These are phyloP conservation scores for Tausonia pullulans DNA, from an alignment of 1,284 basidiomycete species.

Conservation along the genomic window DNA sequence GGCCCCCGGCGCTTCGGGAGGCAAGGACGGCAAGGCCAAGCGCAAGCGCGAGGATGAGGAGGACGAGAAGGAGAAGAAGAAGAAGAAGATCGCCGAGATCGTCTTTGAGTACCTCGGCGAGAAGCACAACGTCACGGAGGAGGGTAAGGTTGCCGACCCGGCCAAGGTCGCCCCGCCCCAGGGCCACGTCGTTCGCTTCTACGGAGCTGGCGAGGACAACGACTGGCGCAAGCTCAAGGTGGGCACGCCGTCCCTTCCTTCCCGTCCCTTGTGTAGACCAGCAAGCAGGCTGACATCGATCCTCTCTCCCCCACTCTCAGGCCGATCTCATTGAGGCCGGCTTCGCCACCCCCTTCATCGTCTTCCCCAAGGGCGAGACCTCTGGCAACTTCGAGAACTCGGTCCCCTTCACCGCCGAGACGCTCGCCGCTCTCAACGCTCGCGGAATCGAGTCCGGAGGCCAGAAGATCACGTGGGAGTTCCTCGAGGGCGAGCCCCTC, in stretches of 20 bases:
- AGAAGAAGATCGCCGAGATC: conserved; percentile 35
- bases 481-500: conserved; percentile 45
- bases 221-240: conserved; percentile 43
- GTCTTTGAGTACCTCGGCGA: conserved; percentile 33
- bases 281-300: not conserved
- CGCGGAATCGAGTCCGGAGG: conserved; percentile 36
- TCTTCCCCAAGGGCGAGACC: conserved; percentile 32
- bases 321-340: conserved; percentile 21
- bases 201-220: conserved; percentile 29
- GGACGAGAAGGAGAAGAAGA: conserved; percentile 30
- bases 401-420: conserved; percentile 37
- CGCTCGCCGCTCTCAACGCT: conserved; percentile 35
- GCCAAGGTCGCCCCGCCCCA: conserved; percentile 34
- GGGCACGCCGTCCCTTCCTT: conserved; percentile 21
- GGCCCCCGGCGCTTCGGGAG: conserved; percentile 7
- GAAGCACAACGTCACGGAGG: conserved; percentile 52
- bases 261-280: not conserved
- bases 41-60: conserved; percentile 30
- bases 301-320: conserved; percentile 12
- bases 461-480: conserved; percentile 29
- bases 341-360: conserved; percentile 28
- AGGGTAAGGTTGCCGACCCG: conserved; percentile 38
- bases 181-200: conserved; percentile 32
- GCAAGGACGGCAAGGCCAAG: conserved; percentile 24
- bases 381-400: conserved; percentile 36